These are phyloP conservation scores for Euphorbia celastroides DNA, from an alignment of 441 rosid species.

Conservation along the genomic window DNA sequence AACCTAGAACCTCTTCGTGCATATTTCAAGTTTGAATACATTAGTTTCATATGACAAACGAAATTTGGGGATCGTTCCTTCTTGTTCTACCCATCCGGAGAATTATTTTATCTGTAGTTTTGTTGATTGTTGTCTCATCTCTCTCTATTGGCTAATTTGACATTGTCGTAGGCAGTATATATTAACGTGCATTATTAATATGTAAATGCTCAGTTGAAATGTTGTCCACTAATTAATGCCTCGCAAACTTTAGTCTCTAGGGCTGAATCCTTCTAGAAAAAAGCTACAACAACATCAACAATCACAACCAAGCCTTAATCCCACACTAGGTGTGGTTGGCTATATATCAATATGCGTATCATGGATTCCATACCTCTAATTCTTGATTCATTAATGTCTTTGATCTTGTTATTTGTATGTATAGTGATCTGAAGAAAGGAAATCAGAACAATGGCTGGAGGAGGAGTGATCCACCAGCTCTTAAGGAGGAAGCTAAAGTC, in stretches of 20 bases:
- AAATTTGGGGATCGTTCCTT: neutral
- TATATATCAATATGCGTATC: no score
- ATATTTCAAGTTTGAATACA: neutral
- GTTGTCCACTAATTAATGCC: neutral
- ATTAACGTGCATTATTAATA: neutral
- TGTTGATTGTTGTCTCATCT: neutral
- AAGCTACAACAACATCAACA: no score
- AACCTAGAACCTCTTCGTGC: neutral
- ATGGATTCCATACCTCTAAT: neutral
- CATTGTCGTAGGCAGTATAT: neutral
- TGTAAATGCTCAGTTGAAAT: neutral
- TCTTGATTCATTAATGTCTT: neutral
- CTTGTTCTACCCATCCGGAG: neutral
- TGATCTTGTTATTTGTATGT: neutral
- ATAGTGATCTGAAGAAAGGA: slow-evolving; percentile 12
- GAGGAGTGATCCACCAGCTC: slow-evolving; percentile 85
- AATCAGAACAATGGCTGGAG: slow-evolving; percentile 72
- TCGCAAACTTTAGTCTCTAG: no score
- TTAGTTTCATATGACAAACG: neutral
- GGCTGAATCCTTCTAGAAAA: neutral
- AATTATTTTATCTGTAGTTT: neutral
- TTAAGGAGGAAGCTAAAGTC: slow-evolving; percentile 77
- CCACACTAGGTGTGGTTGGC: no score
- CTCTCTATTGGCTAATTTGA: neutral
- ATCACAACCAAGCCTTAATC: no score